These are phyloP conservation scores for Alternaria gaisen DNA, from an alignment of 2,329 filamentous ascomycete species.

Conservation along the genomic window DNA sequence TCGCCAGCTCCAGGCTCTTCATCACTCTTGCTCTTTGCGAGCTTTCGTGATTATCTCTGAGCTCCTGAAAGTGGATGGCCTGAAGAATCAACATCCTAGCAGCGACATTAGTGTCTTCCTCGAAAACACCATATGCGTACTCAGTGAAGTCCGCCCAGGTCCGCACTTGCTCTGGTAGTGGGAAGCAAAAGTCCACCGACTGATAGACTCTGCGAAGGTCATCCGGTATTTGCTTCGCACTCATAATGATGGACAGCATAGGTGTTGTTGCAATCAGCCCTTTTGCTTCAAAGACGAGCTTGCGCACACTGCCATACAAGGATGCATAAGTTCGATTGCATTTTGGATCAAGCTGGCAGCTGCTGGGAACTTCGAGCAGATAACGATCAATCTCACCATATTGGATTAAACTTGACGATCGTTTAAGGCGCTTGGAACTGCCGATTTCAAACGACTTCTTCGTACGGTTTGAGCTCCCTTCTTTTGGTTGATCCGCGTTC, in stretches of 20 bases:
- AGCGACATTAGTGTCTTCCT: neutral
- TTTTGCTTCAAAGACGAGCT: constrained; percentile 11
- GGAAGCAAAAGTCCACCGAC: neutral
- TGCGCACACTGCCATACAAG: neutral
- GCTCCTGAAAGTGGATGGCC: constrained; percentile 16
- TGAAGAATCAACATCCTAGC: constrained; percentile 13
- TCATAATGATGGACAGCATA: constrained; percentile 10
- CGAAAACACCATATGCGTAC: neutral
- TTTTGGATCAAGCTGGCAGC: neutral
- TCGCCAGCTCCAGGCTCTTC: neutral
- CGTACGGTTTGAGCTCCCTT: neutral
- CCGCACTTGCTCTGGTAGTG: constrained; percentile 1
- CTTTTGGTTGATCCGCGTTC: neutral
- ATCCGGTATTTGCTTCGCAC: constrained; percentile 10
- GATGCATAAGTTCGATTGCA: neutral
- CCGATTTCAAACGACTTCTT: neutral
- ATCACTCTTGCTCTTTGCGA: neutral
- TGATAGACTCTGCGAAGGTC: constrained; percentile 5
- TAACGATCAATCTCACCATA: constrained; percentile 13
- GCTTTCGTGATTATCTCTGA: neutral
- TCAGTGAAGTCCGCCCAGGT: neutral
- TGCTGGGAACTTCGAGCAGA: constrained; percentile 4
- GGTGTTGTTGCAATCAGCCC: neutral
- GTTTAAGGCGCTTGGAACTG: neutral
- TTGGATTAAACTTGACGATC: neutral